Conservation (phyloP, 2,329 filamentous ascomycete genomes). For the Talaromyces islandicus region DNA sequence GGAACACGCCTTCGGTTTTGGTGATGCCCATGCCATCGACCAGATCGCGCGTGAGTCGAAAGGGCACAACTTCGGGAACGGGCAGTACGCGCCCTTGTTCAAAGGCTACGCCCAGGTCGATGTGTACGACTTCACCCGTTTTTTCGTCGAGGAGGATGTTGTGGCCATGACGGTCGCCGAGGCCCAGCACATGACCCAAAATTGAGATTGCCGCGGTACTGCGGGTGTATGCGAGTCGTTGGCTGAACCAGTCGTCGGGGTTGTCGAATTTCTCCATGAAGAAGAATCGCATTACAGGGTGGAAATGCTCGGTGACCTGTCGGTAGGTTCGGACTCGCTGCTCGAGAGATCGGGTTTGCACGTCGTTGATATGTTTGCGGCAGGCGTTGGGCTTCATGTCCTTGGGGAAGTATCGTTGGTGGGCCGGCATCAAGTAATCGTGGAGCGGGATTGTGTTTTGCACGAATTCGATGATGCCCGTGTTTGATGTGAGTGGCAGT, state of each 20-base stretch:
- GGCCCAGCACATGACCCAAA: constrained; percentile 82
- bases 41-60: constrained; percentile 87
- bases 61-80: constrained; percentile 91
- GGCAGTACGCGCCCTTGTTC: constrained; percentile 94
- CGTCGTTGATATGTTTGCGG: constrained; percentile 70
- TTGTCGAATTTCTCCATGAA: constrained; percentile 93
- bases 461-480: constrained; percentile 96
- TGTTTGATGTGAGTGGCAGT: constrained; percentile 73
- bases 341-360: constrained; percentile 63
- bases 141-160: constrained; percentile 90
- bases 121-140: constrained; percentile 91
- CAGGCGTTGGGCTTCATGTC: constrained; percentile 73
- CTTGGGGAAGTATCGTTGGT: constrained; percentile 77
- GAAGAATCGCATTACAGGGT: constrained; percentile 93
- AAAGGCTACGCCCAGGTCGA: constrained; percentile 94
- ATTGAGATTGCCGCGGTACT: constrained; percentile 94
- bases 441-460: constrained; percentile 87
- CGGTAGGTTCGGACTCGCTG: constrained; percentile 69
- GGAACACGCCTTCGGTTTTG: constrained; percentile 90
- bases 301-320: constrained; percentile 72
- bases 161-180: constrained; percentile 92
- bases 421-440: constrained; percentile 85
- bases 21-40: constrained; percentile 97
- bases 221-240: constrained; percentile 82
- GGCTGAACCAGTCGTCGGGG: constrained; percentile 92